A percentile compares a stretch with the other conserved stretches of the same genome.
phyloP scores from a whole-genome alignment of 371 early-diverging fungal genomes.

The Zopfochytrium polystomum region DNA sequence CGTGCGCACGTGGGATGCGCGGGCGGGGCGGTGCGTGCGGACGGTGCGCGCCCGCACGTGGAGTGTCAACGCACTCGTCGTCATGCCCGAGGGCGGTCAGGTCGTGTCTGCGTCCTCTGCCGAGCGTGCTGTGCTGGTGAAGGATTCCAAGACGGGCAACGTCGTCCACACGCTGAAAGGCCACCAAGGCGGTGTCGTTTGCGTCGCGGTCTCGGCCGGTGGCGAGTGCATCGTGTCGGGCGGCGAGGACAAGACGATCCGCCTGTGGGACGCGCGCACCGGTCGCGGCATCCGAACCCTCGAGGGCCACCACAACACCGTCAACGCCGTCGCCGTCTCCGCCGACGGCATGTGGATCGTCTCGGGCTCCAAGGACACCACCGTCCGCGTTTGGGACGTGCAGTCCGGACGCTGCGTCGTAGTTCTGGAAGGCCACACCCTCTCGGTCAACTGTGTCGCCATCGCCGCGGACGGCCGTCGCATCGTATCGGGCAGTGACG shows the following conservation, averaged over 20 bases:
- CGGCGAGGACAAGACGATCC: conserved; percentile 20
- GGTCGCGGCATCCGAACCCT: conserved; percentile 41
- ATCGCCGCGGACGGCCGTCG: conserved; percentile 80
- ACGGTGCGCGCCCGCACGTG: conserved; percentile 14
- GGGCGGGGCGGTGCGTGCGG: conserved; percentile 20
- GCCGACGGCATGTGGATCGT: conserved; percentile 76
- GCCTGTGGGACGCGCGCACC: conserved; percentile 31
- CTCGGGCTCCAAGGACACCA: conserved; percentile 85
- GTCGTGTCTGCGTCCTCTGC: conserved; percentile 83
- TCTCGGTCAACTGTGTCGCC: conserved; percentile 87
- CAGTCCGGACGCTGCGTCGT: conserved; percentile 60
- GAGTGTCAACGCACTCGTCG: conserved; percentile 68
- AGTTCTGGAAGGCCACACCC: conserved; percentile 86
- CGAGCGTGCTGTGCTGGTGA: conserved; percentile 34
- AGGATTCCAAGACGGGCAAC: conserved; percentile 60
- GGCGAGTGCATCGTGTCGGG: conserved; percentile 13
- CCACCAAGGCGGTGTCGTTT: conserved; percentile 64
- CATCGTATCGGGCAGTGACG: conserved; percentile 88
- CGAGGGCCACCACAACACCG: conserved; percentile 59
- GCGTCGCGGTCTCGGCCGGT: conserved; percentile 49
- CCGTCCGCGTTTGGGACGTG: conserved; percentile 79
- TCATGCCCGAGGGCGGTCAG: conserved; percentile 78
- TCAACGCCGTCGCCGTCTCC: conserved; percentile 45
- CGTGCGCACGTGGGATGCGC: conserved; percentile 20
- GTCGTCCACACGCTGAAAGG: conserved; percentile 53